A percentile compares a stretch with the other conserved stretches of the same genome.
Conservation (phyloP, 371 early-diverging fungal genomes). For the Lichtheimia hyalospora region DNA sequence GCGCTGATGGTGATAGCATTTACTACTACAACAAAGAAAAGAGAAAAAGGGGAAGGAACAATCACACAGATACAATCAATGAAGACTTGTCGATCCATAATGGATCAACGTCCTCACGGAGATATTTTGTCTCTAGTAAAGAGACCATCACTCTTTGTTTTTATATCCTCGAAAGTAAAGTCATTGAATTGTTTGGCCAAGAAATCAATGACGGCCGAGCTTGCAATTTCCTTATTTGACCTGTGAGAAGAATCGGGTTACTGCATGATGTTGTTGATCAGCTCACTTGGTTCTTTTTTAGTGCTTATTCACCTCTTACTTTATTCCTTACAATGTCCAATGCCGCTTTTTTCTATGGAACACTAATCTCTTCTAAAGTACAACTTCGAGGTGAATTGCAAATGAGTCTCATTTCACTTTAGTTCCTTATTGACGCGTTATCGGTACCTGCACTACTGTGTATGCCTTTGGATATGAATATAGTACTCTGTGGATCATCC, state of each 20-base stretch:
- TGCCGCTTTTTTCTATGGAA: conserved; percentile 43
- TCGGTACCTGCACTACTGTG: neutral
- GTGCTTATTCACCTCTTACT: too few species aligned
- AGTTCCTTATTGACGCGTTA: neutral
- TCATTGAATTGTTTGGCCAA: neutral
- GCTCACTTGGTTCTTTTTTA: too few species aligned
- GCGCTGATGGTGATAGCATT: neutral
- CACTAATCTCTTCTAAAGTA: conserved; percentile 33
- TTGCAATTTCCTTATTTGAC: too few species aligned
- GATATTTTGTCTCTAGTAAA: conserved; percentile 3
- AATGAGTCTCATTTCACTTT: neutral
- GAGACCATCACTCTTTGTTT: neutral
- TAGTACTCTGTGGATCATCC: conserved; percentile 37
- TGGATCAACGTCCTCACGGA: neutral
- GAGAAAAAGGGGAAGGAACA: neutral
- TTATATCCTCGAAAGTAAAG: neutral
- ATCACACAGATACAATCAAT: neutral
- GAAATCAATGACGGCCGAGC: neutral
- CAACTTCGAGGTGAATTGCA: conserved; percentile 29
- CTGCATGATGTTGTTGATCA: too few species aligned
- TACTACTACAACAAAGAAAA: neutral
- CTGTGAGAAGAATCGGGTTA: too few species aligned
- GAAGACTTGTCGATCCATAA: too few species aligned
- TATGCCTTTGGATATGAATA: neutral
- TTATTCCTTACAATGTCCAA: conserved; percentile 1